Base-by-base conservation (phyloP, 495 filamentous ascomycete genomes). In the Diplogelasinospora grovesii region DNA sequence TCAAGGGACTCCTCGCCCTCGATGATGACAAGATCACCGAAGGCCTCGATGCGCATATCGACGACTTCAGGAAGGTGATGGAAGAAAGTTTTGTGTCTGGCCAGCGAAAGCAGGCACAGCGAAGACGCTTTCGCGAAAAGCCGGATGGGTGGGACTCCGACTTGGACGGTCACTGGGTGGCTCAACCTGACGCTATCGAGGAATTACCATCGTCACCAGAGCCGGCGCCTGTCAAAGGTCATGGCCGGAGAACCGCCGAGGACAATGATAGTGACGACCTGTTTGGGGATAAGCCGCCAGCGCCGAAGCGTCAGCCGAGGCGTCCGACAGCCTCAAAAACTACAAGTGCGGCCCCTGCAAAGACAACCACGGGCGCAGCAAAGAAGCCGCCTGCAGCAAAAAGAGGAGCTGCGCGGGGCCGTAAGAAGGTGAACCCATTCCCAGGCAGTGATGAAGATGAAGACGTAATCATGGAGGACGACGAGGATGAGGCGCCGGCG, bases 141-240 rank as follows among this genome's bases (percentile, higher is more conserved):
- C 92, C 92, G 3, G 81, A 82, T 19, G 64, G 61, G 7, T 99
- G 90, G 89, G 86, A 96, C 55, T 80, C 74, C 3, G 89, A 97
- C 45, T 57, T 86, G 24, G 81, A 95, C 39, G 92, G 93, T 24
- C 60, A 69, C 22, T 97, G 92, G 92, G 79, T 78, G 29, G 83
- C 92, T 42, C 77, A 88, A 40, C 78, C 83, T 0, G 78, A 77
- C 1, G 86, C 86, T 8, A 62, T 83, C 33, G 74, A 75, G 8
- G 64, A 36, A 56, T 62, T 47, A 59, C 67, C 11, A 59, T 55
- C 27, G 2, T 43, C 23, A 61, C 65, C 39, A 63, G 76, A 48
- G 68, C 71, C 14, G 61, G 68, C 44, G 65, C 59, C 22, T 67
- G 52, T 41, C 33, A 49, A 29, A 22, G 47, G 63, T 10, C 56